A percentile compares a stretch with the other conserved stretches of the same genome.
These are phyloP conservation scores for Hanseniaspora meyeri DNA, from an alignment of 805 yeast genomes.

Conservation along the genomic window DNA sequence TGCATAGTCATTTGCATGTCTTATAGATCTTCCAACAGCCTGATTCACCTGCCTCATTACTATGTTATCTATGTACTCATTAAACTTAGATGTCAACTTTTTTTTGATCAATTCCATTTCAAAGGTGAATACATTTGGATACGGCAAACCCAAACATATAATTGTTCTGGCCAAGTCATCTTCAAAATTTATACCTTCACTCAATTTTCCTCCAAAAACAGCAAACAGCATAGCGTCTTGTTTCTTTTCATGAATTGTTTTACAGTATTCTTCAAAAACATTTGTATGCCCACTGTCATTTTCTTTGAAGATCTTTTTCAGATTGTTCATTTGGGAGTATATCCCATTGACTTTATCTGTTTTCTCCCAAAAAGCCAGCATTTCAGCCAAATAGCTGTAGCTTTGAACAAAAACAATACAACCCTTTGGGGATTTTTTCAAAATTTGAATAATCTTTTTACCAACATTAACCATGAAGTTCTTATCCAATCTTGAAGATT, in stretches of 20 bases:
- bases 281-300: slow-evolving; percentile 33
- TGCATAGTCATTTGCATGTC: slow-evolving; percentile 75
- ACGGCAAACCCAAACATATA: slow-evolving; percentile 78
- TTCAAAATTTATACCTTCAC: slow-evolving; percentile 87
- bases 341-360: slow-evolving; percentile 15
- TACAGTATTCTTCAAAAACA: slow-evolving; percentile 41
- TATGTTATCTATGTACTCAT: slow-evolving; percentile 61
- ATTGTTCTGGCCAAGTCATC: slow-evolving; percentile 82
- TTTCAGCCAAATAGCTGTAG: slow-evolving; percentile 52
- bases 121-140: slow-evolving; percentile 72
- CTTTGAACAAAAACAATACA: slow-evolving; percentile 77
- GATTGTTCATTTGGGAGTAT: slow-evolving; percentile 27
- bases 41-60: slow-evolving; percentile 90
- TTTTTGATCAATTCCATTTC: slow-evolving; percentile 62
- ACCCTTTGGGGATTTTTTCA: slow-evolving; percentile 51
- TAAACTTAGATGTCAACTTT: slow-evolving; percentile 45
- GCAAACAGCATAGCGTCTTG: slow-evolving; percentile 62
- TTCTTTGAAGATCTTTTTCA: slow-evolving; percentile 48
- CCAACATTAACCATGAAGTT: slow-evolving; percentile 43
- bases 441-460: slow-evolving; percentile 32
- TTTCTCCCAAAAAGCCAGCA: slow-evolving; percentile 42
- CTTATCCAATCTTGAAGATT: slow-evolving; percentile 42
- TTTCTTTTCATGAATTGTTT: slow-evolving; percentile 26
- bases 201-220: slow-evolving; percentile 84
- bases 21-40: slow-evolving; percentile 80